Percentiles rank a stretch among this genome's conserved stretches.
phyloP scores from a whole-genome alignment of 768 basidiomycete species.

The Fomitopsis serialis region DNA sequence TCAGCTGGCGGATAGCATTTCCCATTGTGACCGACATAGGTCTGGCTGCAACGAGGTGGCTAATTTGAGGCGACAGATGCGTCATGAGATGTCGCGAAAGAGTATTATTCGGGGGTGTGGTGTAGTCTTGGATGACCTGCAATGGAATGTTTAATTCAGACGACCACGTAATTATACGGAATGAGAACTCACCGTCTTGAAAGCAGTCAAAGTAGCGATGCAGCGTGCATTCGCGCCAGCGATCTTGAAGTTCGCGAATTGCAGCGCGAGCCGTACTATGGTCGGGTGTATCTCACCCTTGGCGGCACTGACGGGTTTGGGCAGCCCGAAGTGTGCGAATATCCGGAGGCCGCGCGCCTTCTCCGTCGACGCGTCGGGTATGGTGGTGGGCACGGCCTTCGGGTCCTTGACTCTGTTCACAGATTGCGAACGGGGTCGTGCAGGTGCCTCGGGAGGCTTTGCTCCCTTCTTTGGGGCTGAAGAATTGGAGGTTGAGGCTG shows the following conservation, averaged over 20 bases:
- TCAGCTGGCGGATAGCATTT: conserved; percentile 89
- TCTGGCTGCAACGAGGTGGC: conserved; percentile 79
- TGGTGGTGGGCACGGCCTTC: conserved; percentile 11
- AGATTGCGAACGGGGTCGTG: conserved; percentile 4
- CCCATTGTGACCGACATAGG: conserved; percentile 94
- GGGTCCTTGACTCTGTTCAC: neutral
- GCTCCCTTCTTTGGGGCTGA: conserved; percentile 17
- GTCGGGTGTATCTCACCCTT: conserved; percentile 91
- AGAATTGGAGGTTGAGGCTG: conserved; percentile 1
- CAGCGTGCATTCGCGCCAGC: conserved; percentile 94
- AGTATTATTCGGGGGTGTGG: conserved; percentile 80
- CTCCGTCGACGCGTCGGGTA: conserved; percentile 28
- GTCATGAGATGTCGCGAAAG: conserved; percentile 90
- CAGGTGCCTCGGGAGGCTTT: conserved; percentile 15
- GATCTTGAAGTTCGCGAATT: conserved; percentile 90
- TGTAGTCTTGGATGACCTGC: conserved; percentile 88
- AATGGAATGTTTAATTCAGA: conserved; percentile 7
- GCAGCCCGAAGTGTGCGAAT: conserved; percentile 81
- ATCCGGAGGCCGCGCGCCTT: conserved; percentile 68
- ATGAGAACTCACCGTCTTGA: conserved; percentile 70
- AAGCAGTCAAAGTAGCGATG: conserved; percentile 85
- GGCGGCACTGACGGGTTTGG: conserved; percentile 45
- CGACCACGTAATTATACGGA: neutral
- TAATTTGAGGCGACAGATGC: conserved; percentile 89
- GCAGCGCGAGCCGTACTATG: conserved; percentile 79